A percentile compares a stretch with the other conserved stretches of the same genome.
Evolutionary conservation across 257 asterid species (phyloP).

Genomic region (Plantago elongata): DNA sequence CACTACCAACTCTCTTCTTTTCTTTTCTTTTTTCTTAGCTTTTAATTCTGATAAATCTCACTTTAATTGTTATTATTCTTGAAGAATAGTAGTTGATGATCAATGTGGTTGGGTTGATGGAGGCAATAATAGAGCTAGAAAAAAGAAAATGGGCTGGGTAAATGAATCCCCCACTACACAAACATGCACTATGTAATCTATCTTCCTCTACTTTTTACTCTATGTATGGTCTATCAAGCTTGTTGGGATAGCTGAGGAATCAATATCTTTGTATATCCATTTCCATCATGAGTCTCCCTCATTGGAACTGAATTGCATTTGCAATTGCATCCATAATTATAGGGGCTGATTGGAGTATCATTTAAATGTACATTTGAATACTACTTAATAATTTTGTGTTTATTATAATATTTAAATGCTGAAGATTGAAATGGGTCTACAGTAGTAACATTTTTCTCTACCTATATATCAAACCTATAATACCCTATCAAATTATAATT

Average conservation of each 20-base stretch:
- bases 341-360: too few species aligned
- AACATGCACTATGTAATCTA: constrained; percentile 1
- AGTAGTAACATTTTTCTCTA: too few species aligned
- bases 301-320: constrained; percentile 7
- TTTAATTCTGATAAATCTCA: neutral
- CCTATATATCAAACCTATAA: too few species aligned
- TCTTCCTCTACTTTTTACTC: neutral
- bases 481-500: too few species aligned
- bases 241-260: neutral
- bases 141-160: neutral
- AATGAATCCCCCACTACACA: constrained; percentile 17
- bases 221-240: neutral
- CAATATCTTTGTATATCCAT: neutral
- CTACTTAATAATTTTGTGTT: too few species aligned
- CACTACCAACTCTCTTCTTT: constrained; percentile 3
- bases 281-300: neutral
- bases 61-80: constrained; percentile 3
- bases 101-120: constrained; percentile 19
- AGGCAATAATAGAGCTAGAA: constrained; percentile 15
- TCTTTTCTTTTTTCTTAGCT: neutral
- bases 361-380: too few species aligned
- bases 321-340: constrained; percentile 7
- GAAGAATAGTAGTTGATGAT: constrained; percentile 5
- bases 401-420: too few species aligned
- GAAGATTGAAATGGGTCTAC: too few species aligned